Evolutionary conservation across 352 stramenopile genomes (phyloP).

Genomic region (Blastocystis sp.): DNA sequence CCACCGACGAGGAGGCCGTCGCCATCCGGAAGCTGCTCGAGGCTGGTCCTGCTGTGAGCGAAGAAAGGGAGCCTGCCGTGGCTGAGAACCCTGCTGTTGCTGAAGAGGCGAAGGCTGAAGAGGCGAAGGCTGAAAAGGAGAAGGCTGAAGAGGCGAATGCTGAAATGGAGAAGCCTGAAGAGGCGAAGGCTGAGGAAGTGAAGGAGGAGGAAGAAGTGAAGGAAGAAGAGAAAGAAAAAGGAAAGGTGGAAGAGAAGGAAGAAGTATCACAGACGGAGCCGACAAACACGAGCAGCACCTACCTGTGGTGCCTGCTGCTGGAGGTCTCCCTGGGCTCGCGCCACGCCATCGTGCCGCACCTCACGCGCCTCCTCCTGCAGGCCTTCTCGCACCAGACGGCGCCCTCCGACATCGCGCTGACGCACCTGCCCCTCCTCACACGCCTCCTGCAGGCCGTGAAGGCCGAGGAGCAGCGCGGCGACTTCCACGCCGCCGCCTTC

Average conservation of each 20-base stretch:
- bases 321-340: background rate
- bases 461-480: background rate
- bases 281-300: background rate
- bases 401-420: background rate
- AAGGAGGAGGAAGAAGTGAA: background rate
- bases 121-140: background rate
- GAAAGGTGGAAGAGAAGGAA: background rate
- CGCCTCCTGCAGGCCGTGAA: background rate
- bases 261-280: background rate
- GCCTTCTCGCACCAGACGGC: background rate
- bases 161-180: constrained; percentile 6
- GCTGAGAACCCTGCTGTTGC: background rate
- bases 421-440: background rate
- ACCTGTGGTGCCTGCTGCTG: background rate
- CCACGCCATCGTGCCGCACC: background rate
- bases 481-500: constrained; percentile 10
- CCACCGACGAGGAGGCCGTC: constrained; percentile 19
- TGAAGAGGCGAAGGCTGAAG: background rate
- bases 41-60: background rate
- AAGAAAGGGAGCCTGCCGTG: background rate
- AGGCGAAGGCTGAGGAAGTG: background rate
- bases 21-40: background rate
- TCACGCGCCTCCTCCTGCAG: background rate
- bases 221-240: constrained; percentile 10
- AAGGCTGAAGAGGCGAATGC: background rate